Base-by-base conservation (phyloP, 2,329 filamentous ascomycete species). In the Colletotrichum musicola region DNA sequence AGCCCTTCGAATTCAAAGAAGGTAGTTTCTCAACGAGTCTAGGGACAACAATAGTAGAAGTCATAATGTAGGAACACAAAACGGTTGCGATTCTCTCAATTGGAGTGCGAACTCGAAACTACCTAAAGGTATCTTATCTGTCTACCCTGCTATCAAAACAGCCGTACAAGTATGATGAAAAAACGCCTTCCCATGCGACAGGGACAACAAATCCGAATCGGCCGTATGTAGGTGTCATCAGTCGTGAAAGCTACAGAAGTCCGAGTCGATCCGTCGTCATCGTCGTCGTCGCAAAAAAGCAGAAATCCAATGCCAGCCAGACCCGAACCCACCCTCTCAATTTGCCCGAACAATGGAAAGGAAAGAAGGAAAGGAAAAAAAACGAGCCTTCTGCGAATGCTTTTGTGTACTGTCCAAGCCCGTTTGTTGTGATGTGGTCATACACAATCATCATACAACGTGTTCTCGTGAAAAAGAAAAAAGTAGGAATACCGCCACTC, bases 71-170 rank as follows among this genome's bases (percentile, higher is more conserved):
- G 42, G 30, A 25, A 55, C 58, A 49, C 6, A 22, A 4, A 16
- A 46, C 13, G 14, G 6, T 54, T 53, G 54, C 53, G 40, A 68
- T 49, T 27, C 35, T 18, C 40, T 53, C 54, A 53, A 68, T 63
- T 68, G 22, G 25, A 9, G 49, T 46, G 58, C 53, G 53, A 63
- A 50, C 53, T 63, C 30, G 40, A 66, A 30, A 47, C 67, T 66
- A 69, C 62, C 69, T 64, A 62, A 47, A 62, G 66, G 61, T 66
- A 70, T 71, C 69, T 71, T 66, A 70, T 71, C 69, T 71, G 59
- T 30, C 62, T 66, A 61, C 30, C 55, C 40, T 35, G 30, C 30
- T 35, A 35, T 35, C 16, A 22, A 62, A 53, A 44, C 60, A 62
- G n/a, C 25, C 40, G 42, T 46, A 22, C 25, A 35, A 54, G 40